These are phyloP conservation scores for Cordyceps fumosorosea DNA, from an alignment of 2,329 filamentous ascomycete species.

Conservation along the genomic window DNA sequence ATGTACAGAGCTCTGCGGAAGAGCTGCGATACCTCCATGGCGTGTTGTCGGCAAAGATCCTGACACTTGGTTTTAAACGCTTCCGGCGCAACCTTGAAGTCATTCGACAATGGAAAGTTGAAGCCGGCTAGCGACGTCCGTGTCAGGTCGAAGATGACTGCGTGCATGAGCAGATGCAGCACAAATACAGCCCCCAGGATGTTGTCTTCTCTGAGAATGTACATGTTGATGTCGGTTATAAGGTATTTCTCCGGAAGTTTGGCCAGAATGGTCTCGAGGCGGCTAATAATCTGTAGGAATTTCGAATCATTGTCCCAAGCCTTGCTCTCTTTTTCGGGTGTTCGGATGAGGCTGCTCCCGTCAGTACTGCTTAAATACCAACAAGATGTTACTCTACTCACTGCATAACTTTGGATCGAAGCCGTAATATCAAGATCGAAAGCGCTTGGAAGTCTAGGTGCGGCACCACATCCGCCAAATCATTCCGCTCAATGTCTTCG, in stretches of 20 bases:
- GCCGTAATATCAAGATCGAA: constrained; percentile 16
- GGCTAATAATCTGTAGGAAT: constrained; percentile 16
- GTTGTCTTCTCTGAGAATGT: constrained; percentile 17
- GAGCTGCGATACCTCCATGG: constrained; percentile 19
- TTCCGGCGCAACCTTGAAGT: constrained; percentile 17
- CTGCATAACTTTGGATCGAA: constrained; percentile 18
- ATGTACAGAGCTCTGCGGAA: constrained; percentile 16
- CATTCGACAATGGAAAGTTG: constrained; percentile 20
- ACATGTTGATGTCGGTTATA: constrained; percentile 18
- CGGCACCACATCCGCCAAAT: constrained; percentile 8
- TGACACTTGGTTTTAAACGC: constrained; percentile 19
- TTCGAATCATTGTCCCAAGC: constrained; percentile 11
- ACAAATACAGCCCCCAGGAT: constrained; percentile 20
- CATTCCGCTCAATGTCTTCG: constrained; percentile 13
- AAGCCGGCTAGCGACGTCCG: constrained; percentile 21
- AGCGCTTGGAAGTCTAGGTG: constrained; percentile 17
- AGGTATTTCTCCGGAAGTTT: constrained; percentile 19
- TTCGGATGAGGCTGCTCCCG: constrained; percentile 17
- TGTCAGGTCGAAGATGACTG: constrained; percentile 20
- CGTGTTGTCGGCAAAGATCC: constrained; percentile 19
- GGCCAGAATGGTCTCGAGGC: constrained; percentile 16
- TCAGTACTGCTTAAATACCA: not conserved
- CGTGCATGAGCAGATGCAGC: constrained; percentile 21
- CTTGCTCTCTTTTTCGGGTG: constrained; percentile 9
- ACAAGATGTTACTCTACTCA: not conserved